Evolutionary conservation across 352 stramenopile species (phyloP).

Genomic region (Pythium periplocum): DNA sequence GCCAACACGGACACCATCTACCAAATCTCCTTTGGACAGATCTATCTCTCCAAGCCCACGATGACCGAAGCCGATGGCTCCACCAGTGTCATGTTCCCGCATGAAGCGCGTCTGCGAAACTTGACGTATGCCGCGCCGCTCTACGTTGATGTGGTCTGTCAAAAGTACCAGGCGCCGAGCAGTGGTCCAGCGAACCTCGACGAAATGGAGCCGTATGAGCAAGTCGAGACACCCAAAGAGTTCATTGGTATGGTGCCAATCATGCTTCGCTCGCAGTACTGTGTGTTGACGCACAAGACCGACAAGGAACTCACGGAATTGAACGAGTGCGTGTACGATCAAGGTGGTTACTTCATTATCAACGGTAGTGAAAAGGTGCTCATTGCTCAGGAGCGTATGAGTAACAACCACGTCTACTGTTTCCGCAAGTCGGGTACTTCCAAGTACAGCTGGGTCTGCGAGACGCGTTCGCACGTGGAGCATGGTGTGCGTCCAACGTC

Average conservation of each 20-base stretch:
- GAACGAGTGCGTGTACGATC: conserved; percentile 99
- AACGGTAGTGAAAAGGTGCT: conserved; percentile 98
- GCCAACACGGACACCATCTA: conserved; percentile 89
- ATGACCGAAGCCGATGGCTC: conserved; percentile 96
- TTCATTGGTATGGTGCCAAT: conserved; percentile 99
- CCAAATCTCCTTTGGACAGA: conserved; percentile 97
- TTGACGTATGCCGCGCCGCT: conserved; percentile 98
- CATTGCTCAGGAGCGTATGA: conserved; percentile 99
- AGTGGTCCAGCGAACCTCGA: conserved; percentile 70
- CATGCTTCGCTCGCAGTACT: conserved; percentile 97
- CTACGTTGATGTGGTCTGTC: conserved; percentile 98
- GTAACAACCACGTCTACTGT: conserved; percentile 99
- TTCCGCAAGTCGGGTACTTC: conserved; percentile 98
- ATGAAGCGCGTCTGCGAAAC: conserved; percentile 98
- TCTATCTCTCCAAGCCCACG: conserved; percentile 97
- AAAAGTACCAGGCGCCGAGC: conserved; percentile 76
- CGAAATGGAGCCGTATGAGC: conserved; percentile 85
- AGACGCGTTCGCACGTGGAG: conserved; percentile 96
- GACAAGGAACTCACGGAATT: conserved; percentile 93
- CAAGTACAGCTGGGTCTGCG: conserved; percentile 96
- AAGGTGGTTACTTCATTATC: conserved; percentile 99
- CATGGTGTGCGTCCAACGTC: conserved; percentile 92
- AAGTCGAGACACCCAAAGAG: conserved; percentile 87
- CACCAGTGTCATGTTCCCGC: conserved; percentile 98
- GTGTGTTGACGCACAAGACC: conserved; percentile 90